Evolutionary conservation across 1,284 basidiomycete genomes (phyloP).

Genomic region (Moesziomyces aphidis): DNA sequence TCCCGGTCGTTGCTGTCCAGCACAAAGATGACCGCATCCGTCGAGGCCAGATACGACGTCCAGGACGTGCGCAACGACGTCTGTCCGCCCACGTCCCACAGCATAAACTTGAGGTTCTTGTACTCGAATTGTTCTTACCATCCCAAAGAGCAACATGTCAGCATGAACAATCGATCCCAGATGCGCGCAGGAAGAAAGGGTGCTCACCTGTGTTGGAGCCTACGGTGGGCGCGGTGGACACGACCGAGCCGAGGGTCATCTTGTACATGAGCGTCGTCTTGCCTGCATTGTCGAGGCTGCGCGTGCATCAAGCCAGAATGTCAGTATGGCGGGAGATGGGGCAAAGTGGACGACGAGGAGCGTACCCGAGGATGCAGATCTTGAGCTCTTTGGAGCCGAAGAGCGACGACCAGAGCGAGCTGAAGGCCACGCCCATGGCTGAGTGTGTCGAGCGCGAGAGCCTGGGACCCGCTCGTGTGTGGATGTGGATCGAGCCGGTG

Average conservation of each 20-base stretch:
- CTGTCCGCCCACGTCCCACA: conserved; percentile 71
- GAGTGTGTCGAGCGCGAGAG: neutral
- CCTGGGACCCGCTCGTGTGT: neutral
- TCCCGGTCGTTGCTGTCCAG: conserved; percentile 71
- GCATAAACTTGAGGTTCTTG: conserved; percentile 71
- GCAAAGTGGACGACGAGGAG: neutral
- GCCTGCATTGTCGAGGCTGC: conserved; percentile 70
- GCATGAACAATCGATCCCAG: neutral
- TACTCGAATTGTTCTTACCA: conserved; percentile 67
- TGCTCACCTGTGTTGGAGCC: conserved; percentile 68
- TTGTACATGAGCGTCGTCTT: conserved; percentile 72
- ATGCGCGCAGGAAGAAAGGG: neutral
- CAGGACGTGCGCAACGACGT: conserved; percentile 69
- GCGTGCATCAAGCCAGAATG: neutral
- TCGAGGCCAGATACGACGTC: conserved; percentile 70
- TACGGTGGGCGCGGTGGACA: conserved; percentile 71
- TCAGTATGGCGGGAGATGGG: neutral
- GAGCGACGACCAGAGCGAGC: conserved; percentile 69
- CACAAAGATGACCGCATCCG: conserved; percentile 71
- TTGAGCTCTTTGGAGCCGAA: conserved; percentile 71
- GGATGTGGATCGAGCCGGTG: neutral
- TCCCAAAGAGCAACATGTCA: neutral
- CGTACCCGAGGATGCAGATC: conserved; percentile 66
- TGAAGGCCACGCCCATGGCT: conserved; percentile 64
- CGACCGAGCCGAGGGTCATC: conserved; percentile 72